phyloP scores from a whole-genome alignment of 2,329 filamentous ascomycete species.

The Elsinoe australis region DNA sequence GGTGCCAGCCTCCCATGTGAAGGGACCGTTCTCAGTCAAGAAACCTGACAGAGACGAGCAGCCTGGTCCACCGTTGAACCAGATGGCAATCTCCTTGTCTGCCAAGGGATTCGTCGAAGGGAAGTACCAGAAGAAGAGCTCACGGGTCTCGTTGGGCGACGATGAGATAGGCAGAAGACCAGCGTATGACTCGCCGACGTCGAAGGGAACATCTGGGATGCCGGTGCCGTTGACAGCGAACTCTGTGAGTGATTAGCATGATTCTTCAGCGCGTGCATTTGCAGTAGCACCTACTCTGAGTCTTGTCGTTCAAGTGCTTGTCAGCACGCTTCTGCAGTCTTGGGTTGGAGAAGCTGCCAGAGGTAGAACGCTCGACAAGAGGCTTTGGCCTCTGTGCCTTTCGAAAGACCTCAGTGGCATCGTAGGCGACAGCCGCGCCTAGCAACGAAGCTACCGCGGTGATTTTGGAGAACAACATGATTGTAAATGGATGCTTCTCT shows the following conservation, averaged over 20 bases:
- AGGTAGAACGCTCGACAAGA: slow-evolving; percentile 17
- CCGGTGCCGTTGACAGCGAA: slow-evolving; percentile 26
- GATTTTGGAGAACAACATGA: slow-evolving; percentile 9
- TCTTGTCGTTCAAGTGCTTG: slow-evolving; percentile 19
- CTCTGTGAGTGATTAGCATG: slow-evolving; percentile 16
- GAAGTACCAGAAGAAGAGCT: slow-evolving; percentile 52
- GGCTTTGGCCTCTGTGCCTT: slow-evolving; percentile 17
- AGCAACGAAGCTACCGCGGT: slow-evolving; percentile 16
- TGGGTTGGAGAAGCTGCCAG: slow-evolving; percentile 18
- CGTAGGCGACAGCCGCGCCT: slow-evolving; percentile 14
- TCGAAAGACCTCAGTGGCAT: slow-evolving; percentile 14
- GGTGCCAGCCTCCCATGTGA: slow-evolving; percentile 39
- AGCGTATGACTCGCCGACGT: slow-evolving; percentile 29
- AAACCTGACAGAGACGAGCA: slow-evolving; percentile 39
- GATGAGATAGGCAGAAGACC: slow-evolving; percentile 48
- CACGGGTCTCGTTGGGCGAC: slow-evolving; percentile 37
- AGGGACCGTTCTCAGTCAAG: slow-evolving; percentile 38
- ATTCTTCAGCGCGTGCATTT: background rate
- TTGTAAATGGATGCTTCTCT: background rate
- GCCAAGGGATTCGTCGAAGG: slow-evolving; percentile 44
- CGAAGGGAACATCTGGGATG: slow-evolving; percentile 31
- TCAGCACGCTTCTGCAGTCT: slow-evolving; percentile 20
- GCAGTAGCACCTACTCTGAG: slow-evolving; percentile 15
- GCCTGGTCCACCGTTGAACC: slow-evolving; percentile 34
- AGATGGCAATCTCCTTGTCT: slow-evolving; percentile 44